Percentiles rank a stretch among this genome's conserved stretches.
These are phyloP conservation scores for Hemileia vastatrix DNA, from an alignment of 1,284 basidiomycete species.

Conservation along the genomic window DNA sequence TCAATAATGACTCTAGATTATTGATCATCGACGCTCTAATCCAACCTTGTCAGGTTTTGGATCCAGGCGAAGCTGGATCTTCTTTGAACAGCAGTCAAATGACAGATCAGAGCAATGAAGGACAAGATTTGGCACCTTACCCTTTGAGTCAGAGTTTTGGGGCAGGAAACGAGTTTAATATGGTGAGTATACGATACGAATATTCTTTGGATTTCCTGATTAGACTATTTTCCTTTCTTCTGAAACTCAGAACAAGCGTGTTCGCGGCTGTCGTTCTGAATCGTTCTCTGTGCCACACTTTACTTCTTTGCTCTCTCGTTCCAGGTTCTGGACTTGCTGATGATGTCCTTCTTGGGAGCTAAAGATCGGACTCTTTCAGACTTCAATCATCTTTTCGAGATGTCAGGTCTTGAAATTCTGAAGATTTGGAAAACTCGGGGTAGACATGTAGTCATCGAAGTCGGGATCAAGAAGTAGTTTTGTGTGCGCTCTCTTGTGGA, in stretches of 20 bases:
- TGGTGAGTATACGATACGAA: no score
- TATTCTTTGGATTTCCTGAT: no score
- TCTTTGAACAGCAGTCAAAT: neutral
- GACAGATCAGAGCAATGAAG: neutral
- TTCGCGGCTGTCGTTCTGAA: no score
- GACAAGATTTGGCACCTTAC: neutral
- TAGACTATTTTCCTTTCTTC: no score
- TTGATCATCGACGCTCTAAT: conserved; percentile 45
- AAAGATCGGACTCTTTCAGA: conserved; percentile 17
- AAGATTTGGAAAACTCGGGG: no score
- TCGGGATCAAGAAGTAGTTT: no score
- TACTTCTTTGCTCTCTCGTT: neutral
- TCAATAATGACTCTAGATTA: conserved; percentile 36
- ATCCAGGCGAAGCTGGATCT: no score
- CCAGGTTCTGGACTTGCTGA: conserved; percentile 14
- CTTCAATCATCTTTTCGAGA: neutral
- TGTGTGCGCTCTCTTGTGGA: no score
- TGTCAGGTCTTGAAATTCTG: conserved; percentile 3
- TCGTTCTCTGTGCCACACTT: no score
- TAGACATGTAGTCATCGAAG: no score
- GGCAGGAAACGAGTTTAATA: neutral
- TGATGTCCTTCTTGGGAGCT: conserved; percentile 9
- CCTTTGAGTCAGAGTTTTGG: neutral
- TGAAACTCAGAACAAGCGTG: no score
- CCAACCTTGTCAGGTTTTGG: neutral